Evolutionary conservation across 1,284 basidiomycete genomes (phyloP).

Genomic region (Mycena citricolor): DNA sequence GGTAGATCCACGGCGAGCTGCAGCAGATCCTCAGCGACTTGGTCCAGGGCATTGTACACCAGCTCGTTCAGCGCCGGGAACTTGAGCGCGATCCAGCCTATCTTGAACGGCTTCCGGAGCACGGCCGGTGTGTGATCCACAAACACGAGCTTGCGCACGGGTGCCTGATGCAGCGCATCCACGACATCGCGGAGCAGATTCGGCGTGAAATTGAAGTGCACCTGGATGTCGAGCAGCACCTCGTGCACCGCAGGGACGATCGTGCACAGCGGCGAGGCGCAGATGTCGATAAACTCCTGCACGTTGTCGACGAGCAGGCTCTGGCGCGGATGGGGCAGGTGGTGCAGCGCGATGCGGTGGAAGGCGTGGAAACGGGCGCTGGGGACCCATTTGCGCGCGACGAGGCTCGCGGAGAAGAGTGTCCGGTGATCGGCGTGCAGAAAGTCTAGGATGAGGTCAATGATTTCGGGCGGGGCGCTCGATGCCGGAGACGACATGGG

Average conservation of each 20-base stretch:
- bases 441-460: constrained; percentile 20
- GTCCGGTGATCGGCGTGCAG: constrained; percentile 9
- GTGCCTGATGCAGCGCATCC: constrained; percentile 4
- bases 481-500: too few species aligned
- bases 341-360: constrained; percentile 8
- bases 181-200: constrained; percentile 4
- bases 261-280: constrained; percentile 9
- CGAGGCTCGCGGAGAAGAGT: constrained; percentile 10
- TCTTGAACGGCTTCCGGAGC: background rate
- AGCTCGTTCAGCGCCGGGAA: constrained; percentile 15
- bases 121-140: constrained; percentile 5
- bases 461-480: too few species aligned
- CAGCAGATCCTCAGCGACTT: constrained; percentile 6
- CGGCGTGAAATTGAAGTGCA: background rate
- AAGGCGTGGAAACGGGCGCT: constrained; percentile 15
- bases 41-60: constrained; percentile 10
- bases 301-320: constrained; percentile 4
- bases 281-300: constrained; percentile 5
- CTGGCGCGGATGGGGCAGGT: constrained; percentile 2
- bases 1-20: constrained; percentile 3
- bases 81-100: constrained; percentile 11
- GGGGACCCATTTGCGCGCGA: constrained; percentile 16
- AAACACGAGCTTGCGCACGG: constrained; percentile 9
- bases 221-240: constrained; percentile 10
- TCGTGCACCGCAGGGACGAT: constrained; percentile 6